phyloP scores from a whole-genome alignment of 148 eudicot species.

The Agrostemma githago region DNA sequence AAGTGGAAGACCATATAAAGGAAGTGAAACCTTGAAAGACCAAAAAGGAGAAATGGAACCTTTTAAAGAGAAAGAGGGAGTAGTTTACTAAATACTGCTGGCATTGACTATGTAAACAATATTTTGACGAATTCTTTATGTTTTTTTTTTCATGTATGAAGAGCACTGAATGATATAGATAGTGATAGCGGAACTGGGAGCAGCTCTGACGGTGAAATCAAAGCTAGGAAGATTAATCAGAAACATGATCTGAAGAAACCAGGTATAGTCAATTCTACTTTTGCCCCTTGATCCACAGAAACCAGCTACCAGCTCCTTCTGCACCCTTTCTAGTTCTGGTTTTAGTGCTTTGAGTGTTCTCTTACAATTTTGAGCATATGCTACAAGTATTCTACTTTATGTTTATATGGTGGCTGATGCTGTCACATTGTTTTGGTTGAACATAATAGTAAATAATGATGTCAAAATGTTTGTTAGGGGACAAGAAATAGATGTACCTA shows the following conservation, averaged over 20 bases:
- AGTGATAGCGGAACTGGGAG: conserved; percentile 43
- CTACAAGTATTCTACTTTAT: too few relatives aligned
- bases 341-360: too few relatives aligned
- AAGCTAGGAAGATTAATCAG: conserved; percentile 26
- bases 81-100: background rate
- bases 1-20: too few relatives aligned
- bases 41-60: too few relatives aligned
- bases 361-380: too few relatives aligned
- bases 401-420: too few relatives aligned
- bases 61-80: too few relatives aligned
- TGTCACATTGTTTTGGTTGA: too few relatives aligned
- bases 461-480: background rate
- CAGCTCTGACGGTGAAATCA: conserved; percentile 50
- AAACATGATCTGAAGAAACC: conserved; percentile 35
- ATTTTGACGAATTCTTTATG: conserved; percentile 3
- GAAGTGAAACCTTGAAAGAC: too few relatives aligned
- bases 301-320: too few relatives aligned
- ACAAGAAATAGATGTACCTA: background rate
- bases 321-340: too few relatives aligned
- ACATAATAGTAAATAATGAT: background rate
- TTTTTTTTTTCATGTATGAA: conserved; percentile 21
- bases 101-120: background rate
- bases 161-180: conserved; percentile 54
- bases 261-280: conserved; percentile 24
- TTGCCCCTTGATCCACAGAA: background rate